Base-by-base conservation (phyloP, 2,329 filamentous ascomycete genomes). In the Zasmidium angulare region DNA sequence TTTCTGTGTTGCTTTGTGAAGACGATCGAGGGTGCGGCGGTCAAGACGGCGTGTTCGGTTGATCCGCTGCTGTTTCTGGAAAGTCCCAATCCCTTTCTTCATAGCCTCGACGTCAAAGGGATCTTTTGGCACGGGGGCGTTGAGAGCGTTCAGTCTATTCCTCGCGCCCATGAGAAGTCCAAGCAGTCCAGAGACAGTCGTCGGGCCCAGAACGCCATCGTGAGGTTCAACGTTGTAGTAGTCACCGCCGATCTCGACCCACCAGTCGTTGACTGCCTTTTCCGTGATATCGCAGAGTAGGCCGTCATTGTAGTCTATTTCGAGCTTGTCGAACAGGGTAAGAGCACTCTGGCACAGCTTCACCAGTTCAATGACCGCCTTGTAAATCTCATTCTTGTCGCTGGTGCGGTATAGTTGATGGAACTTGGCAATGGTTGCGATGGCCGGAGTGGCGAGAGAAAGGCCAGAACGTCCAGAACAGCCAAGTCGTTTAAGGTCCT, bases 201-300 rank as follows among this genome's bases (percentile, higher is more conserved):
- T 96, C 1, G 95, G 93, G 0, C 95, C 95, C 1, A 99, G 79
- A 21, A 96, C 92, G 12, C 93, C 93, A 76, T 99, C 95, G 10
- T 89, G 89, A 1, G 95, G 93, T 74, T 98, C 95, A 31, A 92
- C 85, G 56, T 93, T 96, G 79, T 93, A 97, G 70, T 95, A 88
- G 66, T 98, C 93, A 0, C 88, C 88, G 1, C 95, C 95, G 60
- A 97, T 89, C 69, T 96, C 91, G 1, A 90, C 88, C 95, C 95
- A 98, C 95, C 95, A 99, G 73, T 97, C 90, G 62, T 88, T 89
- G 68, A 98, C 86, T 1, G 93, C 91, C 62, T 84, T 88, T 74
- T 99, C 95, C 0, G 95, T 98, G 47, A 95, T 82, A 76, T 99
- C 95, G 73, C 95, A 99, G 2, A 99, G 83, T 22, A 97, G 78